phyloP scores from a whole-genome alignment of 225 moss, liverwort and hornwort species.

The Polytrichum formosum region DNA sequence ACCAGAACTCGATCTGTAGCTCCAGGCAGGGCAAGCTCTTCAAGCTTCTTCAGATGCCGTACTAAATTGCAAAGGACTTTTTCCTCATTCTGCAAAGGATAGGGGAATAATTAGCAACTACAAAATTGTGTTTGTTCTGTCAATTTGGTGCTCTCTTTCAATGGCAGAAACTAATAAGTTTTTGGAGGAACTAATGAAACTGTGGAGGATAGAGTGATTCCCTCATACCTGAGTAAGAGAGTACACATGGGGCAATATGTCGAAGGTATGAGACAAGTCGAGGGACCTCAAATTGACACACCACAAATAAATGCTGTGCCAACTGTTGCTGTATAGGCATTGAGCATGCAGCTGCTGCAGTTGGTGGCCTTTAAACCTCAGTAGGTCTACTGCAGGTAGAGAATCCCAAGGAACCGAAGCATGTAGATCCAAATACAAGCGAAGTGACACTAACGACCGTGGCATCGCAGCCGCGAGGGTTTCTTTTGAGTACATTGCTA shows the following conservation, averaged over 20 bases:
- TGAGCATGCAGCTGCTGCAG: conserved; percentile 79
- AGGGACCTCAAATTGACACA: conserved; percentile 70
- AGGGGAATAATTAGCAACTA: conserved; percentile 10
- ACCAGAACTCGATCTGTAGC: conserved; percentile 71
- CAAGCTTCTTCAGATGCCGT: conserved; percentile 63
- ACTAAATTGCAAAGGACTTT: conserved; percentile 60
- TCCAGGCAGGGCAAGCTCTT: conserved; percentile 78
- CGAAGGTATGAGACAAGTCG: conserved; percentile 62
- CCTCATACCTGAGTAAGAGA: conserved; percentile 50
- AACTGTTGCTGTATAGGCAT: conserved; percentile 62
- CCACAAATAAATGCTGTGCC: conserved; percentile 68
- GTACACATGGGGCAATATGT: conserved; percentile 18
- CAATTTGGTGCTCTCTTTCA: not conserved
- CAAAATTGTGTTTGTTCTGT: not conserved
- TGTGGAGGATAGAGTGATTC: not conserved
- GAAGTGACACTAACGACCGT: conserved; percentile 58
- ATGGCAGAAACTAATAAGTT: not conserved
- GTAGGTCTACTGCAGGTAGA: conserved; percentile 51
- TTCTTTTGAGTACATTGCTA: conserved; percentile 33
- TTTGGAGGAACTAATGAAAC: not conserved
- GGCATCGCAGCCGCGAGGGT: conserved; percentile 56
- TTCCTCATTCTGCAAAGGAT: conserved; percentile 61
- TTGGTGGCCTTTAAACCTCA: conserved; percentile 69
- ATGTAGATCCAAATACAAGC: conserved; percentile 54
- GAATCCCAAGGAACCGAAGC: conserved; percentile 49